Conservation (phyloP, 148 eudicot species). For the Mesembryanthemum crystallinum region DNA sequence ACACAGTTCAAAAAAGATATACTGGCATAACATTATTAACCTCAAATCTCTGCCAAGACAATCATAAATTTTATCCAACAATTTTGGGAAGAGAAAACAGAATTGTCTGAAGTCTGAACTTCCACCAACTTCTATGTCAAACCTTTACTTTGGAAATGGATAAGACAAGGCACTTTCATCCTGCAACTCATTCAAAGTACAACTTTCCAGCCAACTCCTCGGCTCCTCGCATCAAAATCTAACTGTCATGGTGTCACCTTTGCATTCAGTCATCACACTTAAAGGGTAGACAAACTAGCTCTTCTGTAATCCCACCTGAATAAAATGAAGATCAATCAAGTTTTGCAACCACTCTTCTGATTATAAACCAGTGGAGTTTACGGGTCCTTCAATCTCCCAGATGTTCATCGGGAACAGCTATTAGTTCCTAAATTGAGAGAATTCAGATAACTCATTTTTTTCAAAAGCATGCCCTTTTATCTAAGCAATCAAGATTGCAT, state of each 20-base stretch:
- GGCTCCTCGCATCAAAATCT: background rate
- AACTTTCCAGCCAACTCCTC: background rate
- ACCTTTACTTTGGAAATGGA: background rate
- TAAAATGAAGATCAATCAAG: background rate
- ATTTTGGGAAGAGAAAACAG: too few relatives aligned
- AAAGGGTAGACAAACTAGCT: background rate
- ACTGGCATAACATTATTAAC: background rate
- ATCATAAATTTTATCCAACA: background rate
- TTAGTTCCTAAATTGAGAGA: background rate
- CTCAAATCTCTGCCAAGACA: background rate
- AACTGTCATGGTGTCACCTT: background rate
- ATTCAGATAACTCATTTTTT: background rate
- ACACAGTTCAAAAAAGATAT: background rate
- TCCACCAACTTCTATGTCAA: background rate
- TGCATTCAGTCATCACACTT: background rate
- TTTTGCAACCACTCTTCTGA: background rate
- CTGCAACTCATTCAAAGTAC: background rate
- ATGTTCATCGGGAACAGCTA: background rate
- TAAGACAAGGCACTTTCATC: background rate
- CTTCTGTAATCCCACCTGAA: background rate
- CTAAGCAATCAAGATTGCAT: background rate
- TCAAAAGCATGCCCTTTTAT: background rate
- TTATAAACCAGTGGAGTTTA: background rate
- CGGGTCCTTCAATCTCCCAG: background rate
- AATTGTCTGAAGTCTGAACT: background rate